These are phyloP conservation scores for Agrocybe praecox DNA, from an alignment of 768 basidiomycete species.

Conservation along the genomic window DNA sequence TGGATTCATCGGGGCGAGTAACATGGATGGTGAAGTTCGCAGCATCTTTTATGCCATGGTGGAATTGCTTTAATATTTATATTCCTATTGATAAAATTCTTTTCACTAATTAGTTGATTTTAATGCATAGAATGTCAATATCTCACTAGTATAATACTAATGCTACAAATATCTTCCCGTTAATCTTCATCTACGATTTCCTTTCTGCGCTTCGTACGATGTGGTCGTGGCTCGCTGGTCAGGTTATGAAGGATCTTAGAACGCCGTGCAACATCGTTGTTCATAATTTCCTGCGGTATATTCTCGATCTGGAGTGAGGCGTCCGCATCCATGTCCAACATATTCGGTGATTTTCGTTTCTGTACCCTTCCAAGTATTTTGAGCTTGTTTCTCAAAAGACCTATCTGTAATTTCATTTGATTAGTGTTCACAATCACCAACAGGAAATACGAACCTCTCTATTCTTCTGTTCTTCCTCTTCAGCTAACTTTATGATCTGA, in stretches of 20 bases:
- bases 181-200: neutral
- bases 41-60: constrained; percentile 39
- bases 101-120: neutral
- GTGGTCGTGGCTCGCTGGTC: neutral
- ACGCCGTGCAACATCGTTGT: neutral
- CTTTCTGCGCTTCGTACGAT: neutral
- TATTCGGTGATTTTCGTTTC: neutral
- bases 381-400: constrained; percentile 1
- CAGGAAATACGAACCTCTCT: neutral
- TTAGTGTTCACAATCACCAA: neutral
- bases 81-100: neutral
- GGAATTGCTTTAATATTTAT: constrained; percentile 11
- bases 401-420: neutral
- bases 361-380: neutral
- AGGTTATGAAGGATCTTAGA: neutral
- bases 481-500: neutral
- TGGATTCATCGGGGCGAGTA: constrained; percentile 38
- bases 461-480: neutral
- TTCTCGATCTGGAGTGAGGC: neutral
- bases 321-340: neutral
- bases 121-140: neutral
- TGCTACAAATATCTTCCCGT: neutral
- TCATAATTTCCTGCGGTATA: neutral
- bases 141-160: neutral
- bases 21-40: constrained; percentile 28